Conservation (phyloP, 2,329 filamentous ascomycete genomes). For the Septoria petroselini region DNA sequence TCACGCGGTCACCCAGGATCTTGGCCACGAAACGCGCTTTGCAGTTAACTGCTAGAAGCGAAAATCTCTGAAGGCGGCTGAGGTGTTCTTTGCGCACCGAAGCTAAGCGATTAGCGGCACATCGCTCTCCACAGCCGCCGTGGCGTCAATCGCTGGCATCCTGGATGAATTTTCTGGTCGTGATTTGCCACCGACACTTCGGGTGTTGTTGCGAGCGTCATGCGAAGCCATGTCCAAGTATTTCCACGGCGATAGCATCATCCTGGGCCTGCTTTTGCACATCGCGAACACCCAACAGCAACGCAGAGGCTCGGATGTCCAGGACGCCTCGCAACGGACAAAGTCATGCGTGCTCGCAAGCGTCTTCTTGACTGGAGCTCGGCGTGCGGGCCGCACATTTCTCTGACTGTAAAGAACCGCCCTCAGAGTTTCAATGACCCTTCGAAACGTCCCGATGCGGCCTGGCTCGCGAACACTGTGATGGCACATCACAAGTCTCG, state of each 20-base stretch:
- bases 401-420: constrained; percentile 4
- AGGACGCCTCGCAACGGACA: constrained; percentile 15
- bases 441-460: constrained; percentile 5
- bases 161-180: constrained; percentile 5
- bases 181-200: constrained; percentile 3
- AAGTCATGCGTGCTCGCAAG: constrained; percentile 19
- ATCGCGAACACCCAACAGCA: neutral
- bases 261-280: constrained; percentile 23
- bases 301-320: neutral
- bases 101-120: constrained; percentile 8
- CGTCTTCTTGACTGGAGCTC: constrained; percentile 15
- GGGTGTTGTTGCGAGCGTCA: neutral
- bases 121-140: constrained; percentile 6
- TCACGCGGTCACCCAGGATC: constrained; percentile 21
- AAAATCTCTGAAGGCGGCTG: constrained; percentile 7
- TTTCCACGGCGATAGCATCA: constrained; percentile 20
- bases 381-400: constrained; percentile 16
- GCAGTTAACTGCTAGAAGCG: constrained; percentile 22
- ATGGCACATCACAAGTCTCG: constrained; percentile 1
- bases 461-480: constrained; percentile 11
- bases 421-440: constrained; percentile 11
- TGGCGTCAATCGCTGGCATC: constrained; percentile 7
- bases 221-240: constrained; percentile 14
- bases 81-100: constrained; percentile 2
- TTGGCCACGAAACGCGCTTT: constrained; percentile 21